Conservation (phyloP, 2,329 filamentous ascomycete genomes). For the Arthrocladium fulminans region DNA sequence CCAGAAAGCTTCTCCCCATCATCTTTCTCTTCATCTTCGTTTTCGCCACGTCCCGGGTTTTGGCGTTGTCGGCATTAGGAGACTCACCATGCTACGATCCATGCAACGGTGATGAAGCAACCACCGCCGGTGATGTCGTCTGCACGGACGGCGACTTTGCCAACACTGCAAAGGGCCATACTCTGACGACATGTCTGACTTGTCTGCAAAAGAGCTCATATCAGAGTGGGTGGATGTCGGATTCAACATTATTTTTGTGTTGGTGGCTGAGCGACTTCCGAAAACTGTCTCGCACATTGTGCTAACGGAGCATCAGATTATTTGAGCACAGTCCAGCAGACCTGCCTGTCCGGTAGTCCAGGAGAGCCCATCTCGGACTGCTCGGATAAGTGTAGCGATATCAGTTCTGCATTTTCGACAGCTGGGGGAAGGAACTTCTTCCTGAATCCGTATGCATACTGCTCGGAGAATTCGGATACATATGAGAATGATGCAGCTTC, state of each 20-base stretch:
- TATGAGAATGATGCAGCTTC: background rate
- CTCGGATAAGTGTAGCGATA: background rate
- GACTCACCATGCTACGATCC: conserved; percentile 8
- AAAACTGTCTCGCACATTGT: background rate
- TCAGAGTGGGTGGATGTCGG: conserved; percentile 5
- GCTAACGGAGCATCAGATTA: conserved; percentile 3
- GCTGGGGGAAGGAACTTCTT: conserved; percentile 6
- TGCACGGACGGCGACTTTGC: conserved; percentile 5
- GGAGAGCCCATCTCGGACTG: conserved; percentile 2
- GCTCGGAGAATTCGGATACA: background rate
- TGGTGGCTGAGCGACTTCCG: background rate
- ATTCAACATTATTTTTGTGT: conserved; percentile 9
- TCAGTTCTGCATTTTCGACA: conserved; percentile 1
- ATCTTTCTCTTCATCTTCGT: background rate
- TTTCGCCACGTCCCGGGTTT: background rate
- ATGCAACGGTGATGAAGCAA: conserved; percentile 1
- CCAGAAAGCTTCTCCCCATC: background rate
- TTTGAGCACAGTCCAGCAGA: conserved; percentile 5
- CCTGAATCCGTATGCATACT: background rate
- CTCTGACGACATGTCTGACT: background rate
- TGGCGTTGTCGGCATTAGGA: background rate
- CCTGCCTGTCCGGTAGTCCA: conserved; percentile 2
- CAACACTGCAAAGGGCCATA: background rate
- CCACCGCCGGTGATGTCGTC: conserved; percentile 2
- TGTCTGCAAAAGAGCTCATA: conserved; percentile 6